A percentile compares a stretch with the other conserved stretches of the same genome.
Conservation (phyloP, 2,329 filamentous ascomycete genomes). For the Colletotrichum cuscutae region DNA sequence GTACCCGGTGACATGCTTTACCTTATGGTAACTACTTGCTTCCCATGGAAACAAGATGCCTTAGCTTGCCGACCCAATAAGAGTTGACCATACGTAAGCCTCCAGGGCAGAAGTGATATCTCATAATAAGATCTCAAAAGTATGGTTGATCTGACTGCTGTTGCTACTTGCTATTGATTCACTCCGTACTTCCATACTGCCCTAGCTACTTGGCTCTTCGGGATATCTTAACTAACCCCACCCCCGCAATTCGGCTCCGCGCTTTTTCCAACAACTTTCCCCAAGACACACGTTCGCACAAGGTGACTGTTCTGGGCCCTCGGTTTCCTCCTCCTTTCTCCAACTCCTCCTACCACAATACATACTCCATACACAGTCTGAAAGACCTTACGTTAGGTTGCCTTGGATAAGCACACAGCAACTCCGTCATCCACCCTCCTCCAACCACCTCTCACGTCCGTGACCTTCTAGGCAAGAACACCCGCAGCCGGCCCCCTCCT, state of each 20-base stretch:
- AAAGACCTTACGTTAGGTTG: too few species aligned
- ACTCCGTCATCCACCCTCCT: not conserved
- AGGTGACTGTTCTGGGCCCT: not conserved
- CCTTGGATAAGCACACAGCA: not conserved
- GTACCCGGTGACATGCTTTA: not conserved
- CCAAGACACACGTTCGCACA: slow-evolving; percentile 12
- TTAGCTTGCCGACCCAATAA: not conserved
- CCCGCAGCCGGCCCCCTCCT: not conserved
- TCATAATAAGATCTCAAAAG: not conserved
- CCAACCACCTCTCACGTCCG: slow-evolving; percentile 4
- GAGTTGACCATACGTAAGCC: not conserved
- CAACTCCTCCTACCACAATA: slow-evolving; percentile 4
- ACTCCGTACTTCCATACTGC: not conserved
- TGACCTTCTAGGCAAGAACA: slow-evolving; percentile 11
- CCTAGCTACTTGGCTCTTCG: not conserved
- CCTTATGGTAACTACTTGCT: not conserved
- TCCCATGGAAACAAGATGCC: too few species aligned
- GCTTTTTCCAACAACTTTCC: slow-evolving; percentile 4
- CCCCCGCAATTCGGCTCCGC: slow-evolving; percentile 33
- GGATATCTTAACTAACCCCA: slow-evolving; percentile 18
- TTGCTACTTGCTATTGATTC: not conserved
- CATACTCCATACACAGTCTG: not conserved
- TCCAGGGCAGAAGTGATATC: not conserved
- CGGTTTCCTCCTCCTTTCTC: slow-evolving; percentile 7
- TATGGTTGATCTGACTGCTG: not conserved